Base-by-base conservation (phyloP, 164 flowering plant genomes). In the Echeveria elegans region DNA sequence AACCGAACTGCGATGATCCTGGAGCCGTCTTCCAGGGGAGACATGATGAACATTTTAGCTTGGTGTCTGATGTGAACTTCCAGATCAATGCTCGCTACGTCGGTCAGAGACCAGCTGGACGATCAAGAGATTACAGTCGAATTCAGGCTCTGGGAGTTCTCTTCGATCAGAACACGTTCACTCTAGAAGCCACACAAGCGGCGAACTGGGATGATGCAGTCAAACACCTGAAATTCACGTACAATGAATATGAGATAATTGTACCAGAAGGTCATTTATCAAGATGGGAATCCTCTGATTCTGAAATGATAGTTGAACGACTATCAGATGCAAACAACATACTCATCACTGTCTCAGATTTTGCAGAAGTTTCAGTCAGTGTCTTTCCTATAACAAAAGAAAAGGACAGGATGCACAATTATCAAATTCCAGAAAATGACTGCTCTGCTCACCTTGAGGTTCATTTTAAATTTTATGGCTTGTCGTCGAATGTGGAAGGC, bases 401-500 rank as follows among this genome's bases (percentile, higher is more conserved):
- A 68, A 81, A 80, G 21, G 76, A 77, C 47, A 69, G 52, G 30
- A 72, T 82, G 32, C 82, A 86, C 70, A 82, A 81, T 77, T 90
- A 90, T 70, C 80, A 80, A 61, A 76, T 90, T 43, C 93, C 92
- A 21, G 69, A 78, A 0, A 75, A 90, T 66, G 80, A 90, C 76
- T 85, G 94, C 53, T 90, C 86, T 69, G 88, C 92, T 38, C 94
- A 90, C 74, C 64, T 90, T 73, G 92, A 88, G 66, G 83, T 88
- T 16, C 88, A 84, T 65, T 90, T 90, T 70, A 81, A 82, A 62
- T 85, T 90, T 80, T 76, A 31, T 37, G 76, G 77, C 38, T 72
- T 88, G 11, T 82, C 92, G 4, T 52, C 82, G 1, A 64, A 75
- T 3, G 97, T 89, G 37, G 96, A 87, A 65, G 97, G 95, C 16